A percentile compares a stretch with the other conserved stretches of the same genome.
phyloP scores from a whole-genome alignment of 768 basidiomycete genomes.

The Lactarius psammicola region DNA sequence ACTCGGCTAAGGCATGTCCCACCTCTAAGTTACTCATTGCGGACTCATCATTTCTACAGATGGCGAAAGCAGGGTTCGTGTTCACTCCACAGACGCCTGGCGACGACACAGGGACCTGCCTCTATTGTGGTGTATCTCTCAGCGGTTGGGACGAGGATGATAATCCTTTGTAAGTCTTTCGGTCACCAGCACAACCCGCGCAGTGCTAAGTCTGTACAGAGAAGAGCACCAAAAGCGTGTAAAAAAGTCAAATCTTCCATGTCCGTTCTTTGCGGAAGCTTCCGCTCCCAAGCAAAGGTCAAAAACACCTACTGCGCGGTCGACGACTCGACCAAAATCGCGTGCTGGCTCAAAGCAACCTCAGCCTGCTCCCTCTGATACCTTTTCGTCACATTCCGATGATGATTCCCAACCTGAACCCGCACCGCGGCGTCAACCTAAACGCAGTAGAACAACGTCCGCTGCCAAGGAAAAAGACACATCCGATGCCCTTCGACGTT shows the following conservation, averaged over 20 bases:
- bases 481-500: slow-evolving; percentile 26
- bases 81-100: slow-evolving; percentile 64
- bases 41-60: slow-evolving; percentile 43
- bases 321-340: slow-evolving; percentile 31
- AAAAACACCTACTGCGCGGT: slow-evolving; percentile 32
- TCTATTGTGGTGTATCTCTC: slow-evolving; percentile 78
- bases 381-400: slow-evolving; percentile 20
- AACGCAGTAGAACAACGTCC: slow-evolving; percentile 21
- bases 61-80: slow-evolving; percentile 88
- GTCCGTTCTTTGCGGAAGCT: slow-evolving; percentile 44
- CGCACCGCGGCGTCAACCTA: slow-evolving; percentile 14
- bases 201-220: slow-evolving; percentile 39
- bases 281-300: slow-evolving; percentile 29
- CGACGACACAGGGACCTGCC: slow-evolving; percentile 81
- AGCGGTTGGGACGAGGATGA: slow-evolving; percentile 88
- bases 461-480: slow-evolving; percentile 12
- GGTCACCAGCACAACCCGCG: slow-evolving; percentile 2
- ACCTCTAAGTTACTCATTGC: slow-evolving; percentile 3
- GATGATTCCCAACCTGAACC: slow-evolving; percentile 23
- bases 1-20: slow-evolving; percentile 59
- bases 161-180: slow-evolving; percentile 73
- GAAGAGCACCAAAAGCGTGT: slow-evolving; percentile 74
- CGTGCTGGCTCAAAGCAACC: slow-evolving; percentile 26
- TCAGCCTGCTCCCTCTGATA: slow-evolving; percentile 11
- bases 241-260: slow-evolving; percentile 43